Evolutionary conservation across 1,284 basidiomycete species (phyloP), one percentile per base, ranked within the genome.

Genomic region (Ceratobasidium sp.): DNA sequence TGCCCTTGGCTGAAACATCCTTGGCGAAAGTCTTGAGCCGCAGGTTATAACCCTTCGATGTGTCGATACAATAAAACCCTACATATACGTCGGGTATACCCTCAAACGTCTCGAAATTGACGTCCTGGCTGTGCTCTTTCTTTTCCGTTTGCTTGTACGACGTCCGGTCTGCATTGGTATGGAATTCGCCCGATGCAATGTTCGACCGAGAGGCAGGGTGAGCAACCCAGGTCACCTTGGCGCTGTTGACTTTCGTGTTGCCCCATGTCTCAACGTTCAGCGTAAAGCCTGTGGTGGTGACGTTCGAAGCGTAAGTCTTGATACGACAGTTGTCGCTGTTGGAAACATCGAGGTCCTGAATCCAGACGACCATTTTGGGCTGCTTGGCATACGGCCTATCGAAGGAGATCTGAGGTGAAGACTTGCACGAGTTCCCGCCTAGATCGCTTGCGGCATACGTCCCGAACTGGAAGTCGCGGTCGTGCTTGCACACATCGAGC

Each of bases 191-290:
- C 16, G 32, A 46, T 44, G 61, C 14, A 38, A 75, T 46, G 43
- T 70, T n/a, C 21, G 49, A 41, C 1, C 49, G 55, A 50, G 73
- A 49, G n/a, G 59, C 54, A 3, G 72, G 74, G 23, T 69, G 50
- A 9, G 74, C 74, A 28, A 75, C 62, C 74, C 74, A 75, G 5
- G 21, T 16, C n/a, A 59, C 72, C 18, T 23, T 35, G 1, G 64
- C 74, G 1, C 38, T 21, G 30, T 64, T 57, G 4, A 75, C 26
- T 16, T 8, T 69, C 11, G 72, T 55, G 43, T 71, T 64, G 14
- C 16, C 16, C 74, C 74, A 73, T 4, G 72, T 64, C 23, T 49
- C 50, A 49, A 75, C 30, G 41, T 64, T 55, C n/a, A 73, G 32
- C 16, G 52, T 73, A 58, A 75, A 75, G 21, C 72, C 74, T 2